Conservation (phyloP, 148 eudicot genomes). For the Amaranthus palmeri region DNA sequence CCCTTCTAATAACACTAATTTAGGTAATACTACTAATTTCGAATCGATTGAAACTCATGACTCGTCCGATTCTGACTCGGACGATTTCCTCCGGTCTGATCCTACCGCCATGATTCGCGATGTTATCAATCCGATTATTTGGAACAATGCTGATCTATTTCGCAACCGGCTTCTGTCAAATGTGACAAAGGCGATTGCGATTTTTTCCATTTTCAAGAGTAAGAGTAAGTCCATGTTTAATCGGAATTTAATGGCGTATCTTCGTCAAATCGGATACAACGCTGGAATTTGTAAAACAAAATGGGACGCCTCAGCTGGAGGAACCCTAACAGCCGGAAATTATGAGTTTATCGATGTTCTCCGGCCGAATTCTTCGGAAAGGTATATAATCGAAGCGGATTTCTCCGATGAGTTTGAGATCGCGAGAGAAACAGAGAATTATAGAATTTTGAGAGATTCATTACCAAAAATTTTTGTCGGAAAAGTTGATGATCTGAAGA, state of each 20-base stretch:
- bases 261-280: constrained; percentile 57
- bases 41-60: background rate
- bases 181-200: constrained; percentile 36
- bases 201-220: constrained; percentile 28
- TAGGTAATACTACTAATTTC: background rate
- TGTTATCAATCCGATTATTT: constrained; percentile 20
- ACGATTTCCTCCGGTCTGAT: constrained; percentile 22
- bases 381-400: constrained; percentile 64
- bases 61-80: constrained; percentile 33
- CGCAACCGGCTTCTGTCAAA: constrained; percentile 30
- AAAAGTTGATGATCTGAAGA: constrained; percentile 44
- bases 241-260: constrained; percentile 61
- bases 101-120: constrained; percentile 19
- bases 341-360: constrained; percentile 79
- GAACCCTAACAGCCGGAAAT: constrained; percentile 50
- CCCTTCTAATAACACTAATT: background rate
- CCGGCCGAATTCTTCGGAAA: constrained; percentile 3
- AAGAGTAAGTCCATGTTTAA: constrained; percentile 26
- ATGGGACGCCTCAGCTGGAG: constrained; percentile 51
- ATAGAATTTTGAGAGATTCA: constrained; percentile 23
- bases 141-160: constrained; percentile 35
- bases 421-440: constrained; percentile 50
- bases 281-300: constrained; percentile 72
- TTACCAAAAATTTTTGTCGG: constrained; percentile 61
- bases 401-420: constrained; percentile 63